Conservation (phyloP, 441 rosid species). For the Pelargonium cotyledonis region DNA sequence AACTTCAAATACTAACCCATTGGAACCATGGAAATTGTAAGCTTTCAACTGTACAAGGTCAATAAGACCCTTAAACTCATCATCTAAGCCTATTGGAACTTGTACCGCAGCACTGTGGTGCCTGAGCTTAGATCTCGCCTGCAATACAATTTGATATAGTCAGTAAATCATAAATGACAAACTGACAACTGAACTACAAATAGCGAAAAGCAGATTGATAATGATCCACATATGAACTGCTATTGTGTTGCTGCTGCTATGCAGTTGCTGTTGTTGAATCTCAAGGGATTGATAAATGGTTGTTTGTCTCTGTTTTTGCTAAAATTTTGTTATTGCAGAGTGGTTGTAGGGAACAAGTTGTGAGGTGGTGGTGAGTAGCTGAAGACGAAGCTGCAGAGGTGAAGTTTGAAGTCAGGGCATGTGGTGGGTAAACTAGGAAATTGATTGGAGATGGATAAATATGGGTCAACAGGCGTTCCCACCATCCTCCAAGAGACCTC, state of each 20-base stretch:
- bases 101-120: slow-evolving; percentile 95
- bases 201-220: background rate
- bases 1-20: slow-evolving; percentile 52
- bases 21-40: slow-evolving; percentile 64
- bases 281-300: background rate
- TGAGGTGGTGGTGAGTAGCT: background rate
- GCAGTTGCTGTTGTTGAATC: background rate
- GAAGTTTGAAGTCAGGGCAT: background rate
- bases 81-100: slow-evolving; percentile 91
- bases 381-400: background rate
- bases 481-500: background rate
- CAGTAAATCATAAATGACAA: background rate
- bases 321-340: background rate
- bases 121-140: slow-evolving; percentile 91
- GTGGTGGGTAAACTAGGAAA: background rate
- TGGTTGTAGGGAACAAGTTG: background rate
- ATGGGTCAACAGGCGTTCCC: background rate
- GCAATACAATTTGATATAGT: slow-evolving; percentile 14
- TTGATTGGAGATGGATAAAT: background rate
- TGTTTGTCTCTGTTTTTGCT: background rate
- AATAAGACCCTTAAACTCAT: slow-evolving; percentile 74
- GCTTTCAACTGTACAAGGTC: slow-evolving; percentile 75
- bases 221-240: background rate
- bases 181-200: background rate
- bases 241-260: background rate